phyloP scores from a whole-genome alignment of 305 asterid species.

The Fraxinus albicans region DNA sequence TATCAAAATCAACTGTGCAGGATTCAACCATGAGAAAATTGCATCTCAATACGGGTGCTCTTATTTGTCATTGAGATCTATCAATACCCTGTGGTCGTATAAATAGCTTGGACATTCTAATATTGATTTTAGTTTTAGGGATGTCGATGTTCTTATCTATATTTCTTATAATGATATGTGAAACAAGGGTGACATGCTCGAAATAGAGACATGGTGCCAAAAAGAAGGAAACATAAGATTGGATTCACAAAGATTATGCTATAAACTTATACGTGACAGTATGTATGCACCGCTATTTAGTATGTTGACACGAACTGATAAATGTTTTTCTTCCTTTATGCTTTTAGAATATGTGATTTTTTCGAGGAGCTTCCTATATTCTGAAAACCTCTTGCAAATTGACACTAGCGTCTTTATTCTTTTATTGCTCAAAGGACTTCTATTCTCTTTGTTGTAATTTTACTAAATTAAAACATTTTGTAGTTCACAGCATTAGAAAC shows the following conservation, averaged over 20 bases:
- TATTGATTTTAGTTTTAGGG: neutral
- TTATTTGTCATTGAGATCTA: slow-evolving; percentile 95
- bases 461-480: too few species aligned
- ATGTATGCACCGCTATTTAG: neutral
- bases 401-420: too few species aligned
- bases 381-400: too few species aligned
- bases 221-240: slow-evolving; percentile 89
- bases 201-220: slow-evolving; percentile 96
- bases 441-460: too few species aligned
- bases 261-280: neutral
- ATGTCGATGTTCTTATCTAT: slow-evolving; percentile 9
- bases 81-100: slow-evolving; percentile 81
- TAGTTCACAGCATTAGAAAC: too few species aligned
- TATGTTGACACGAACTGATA: neutral
- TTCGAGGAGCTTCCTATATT: too few species aligned
- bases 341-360: too few species aligned
- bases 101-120: neutral
- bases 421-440: too few species aligned
- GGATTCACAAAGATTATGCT: slow-evolving; percentile 77
- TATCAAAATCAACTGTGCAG: slow-evolving; percentile 31
- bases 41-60: slow-evolving; percentile 93
- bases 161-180: slow-evolving; percentile 4
- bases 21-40: slow-evolving; percentile 88
- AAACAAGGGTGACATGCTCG: slow-evolving; percentile 84
- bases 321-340: neutral